Evolutionary conservation across 202 grass and related monocot species (phyloP).

Genomic region (Cymbopogon flexuosus): DNA sequence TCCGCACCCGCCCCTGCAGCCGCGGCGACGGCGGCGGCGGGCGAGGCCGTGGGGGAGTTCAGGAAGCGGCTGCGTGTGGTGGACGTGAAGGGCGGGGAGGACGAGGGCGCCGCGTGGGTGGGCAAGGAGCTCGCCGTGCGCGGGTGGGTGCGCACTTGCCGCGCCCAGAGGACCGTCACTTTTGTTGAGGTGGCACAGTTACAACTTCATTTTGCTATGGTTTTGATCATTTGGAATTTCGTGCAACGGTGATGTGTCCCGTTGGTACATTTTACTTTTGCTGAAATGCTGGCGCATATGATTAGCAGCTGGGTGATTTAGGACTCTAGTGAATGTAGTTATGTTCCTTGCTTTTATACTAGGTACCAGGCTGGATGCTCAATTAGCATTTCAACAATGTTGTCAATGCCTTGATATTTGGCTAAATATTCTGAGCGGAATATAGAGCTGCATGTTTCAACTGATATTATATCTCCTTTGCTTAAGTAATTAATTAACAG

Average conservation of each 20-base stretch:
- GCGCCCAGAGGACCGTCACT: conserved; percentile 86
- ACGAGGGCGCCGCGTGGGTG: conserved; percentile 59
- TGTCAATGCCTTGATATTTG: neutral
- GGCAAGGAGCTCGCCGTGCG: conserved; percentile 63
- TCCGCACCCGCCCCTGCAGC: conserved; percentile 30
- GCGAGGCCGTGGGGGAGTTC: conserved; percentile 64
- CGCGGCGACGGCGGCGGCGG: neutral
- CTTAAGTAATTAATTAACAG: neutral
- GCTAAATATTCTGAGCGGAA: neutral
- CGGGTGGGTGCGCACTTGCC: conserved; percentile 91
- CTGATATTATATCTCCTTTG: neutral
- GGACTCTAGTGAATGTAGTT: neutral
- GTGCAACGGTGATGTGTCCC: neutral
- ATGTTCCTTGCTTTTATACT: neutral
- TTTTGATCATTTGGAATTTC: neutral
- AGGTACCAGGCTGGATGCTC: neutral
- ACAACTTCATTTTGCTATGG: neutral
- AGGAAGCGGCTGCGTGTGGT: conserved; percentile 53
- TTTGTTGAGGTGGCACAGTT: conserved; percentile 71
- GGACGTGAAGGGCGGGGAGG: conserved; percentile 64
- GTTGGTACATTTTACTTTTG: neutral
- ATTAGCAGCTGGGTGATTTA: neutral
- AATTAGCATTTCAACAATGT: neutral
- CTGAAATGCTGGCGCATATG: neutral
- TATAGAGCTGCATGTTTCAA: neutral